Evolutionary conservation across 129 eudicot species (phyloP), one percentile per base, ranked within the genome.

Genomic region (Saussurea involucrata): DNA sequence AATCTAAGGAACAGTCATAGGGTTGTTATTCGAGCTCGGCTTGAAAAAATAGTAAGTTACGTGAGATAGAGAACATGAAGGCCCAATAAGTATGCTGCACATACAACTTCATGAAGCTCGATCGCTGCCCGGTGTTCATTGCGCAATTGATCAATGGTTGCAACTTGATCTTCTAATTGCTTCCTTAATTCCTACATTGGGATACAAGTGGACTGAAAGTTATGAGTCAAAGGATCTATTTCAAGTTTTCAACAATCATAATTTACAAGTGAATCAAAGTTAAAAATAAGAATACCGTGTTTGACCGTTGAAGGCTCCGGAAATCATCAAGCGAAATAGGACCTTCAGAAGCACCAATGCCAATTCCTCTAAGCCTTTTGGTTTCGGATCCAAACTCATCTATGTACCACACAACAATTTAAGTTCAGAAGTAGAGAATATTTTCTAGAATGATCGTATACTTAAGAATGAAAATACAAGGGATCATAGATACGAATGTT

Each of bases 281-380:
- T 22, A 31, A 69, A 73, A 55, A n/a, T 42, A 69, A 73, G 20
- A 63, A 69, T 95, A 95, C 98, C 96, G 87, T 86, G 77, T 95
- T 95, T 77, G 98, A 95, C 66, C 90, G 86, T 81, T 95, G 97
- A 84, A 95, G 93, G 82, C 94, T 88, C 4, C 97, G 88, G 32
- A 95, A 95, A 82, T 95, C 98, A 83, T 95, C 97, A 63, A 95
- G 98, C 66, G 98, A 95, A 65, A 95, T 72, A 27, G 98, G 98
- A 78, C 98, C 98, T 85, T 92, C 96, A 29, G 90, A 83, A 82
- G 92, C 85, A 80, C 97, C 98, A 36, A 95, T 87, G 24, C 98
- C 98, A 68, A 95, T 92, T 84, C 98, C 98, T 82, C 90, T 92
- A 32, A 76, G 80, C 80, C 97, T 89, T 84, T 91, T 89, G 83